Percentiles rank a stretch among this genome's conserved stretches.
Conservation (phyloP, 768 basidiomycete genomes). For the Calocera cornea region DNA sequence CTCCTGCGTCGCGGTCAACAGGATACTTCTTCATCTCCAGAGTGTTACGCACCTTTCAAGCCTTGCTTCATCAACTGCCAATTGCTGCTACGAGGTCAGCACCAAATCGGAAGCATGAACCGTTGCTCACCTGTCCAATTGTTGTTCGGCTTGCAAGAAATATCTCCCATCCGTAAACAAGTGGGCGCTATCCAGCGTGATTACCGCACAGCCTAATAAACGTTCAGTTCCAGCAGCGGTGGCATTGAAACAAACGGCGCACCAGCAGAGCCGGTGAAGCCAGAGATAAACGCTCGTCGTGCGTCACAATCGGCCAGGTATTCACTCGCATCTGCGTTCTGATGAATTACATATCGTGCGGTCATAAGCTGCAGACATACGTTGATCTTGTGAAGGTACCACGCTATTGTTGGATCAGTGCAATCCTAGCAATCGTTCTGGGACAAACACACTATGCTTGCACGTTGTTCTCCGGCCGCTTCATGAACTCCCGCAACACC, state of each 20-base stretch:
- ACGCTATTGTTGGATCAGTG: conserved; percentile 33
- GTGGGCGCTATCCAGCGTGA: conserved; percentile 55
- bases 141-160: conserved; percentile 80
- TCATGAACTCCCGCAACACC: conserved; percentile 58
- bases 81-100: conserved; percentile 35
- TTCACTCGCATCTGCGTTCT: conserved; percentile 64
- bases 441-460: conserved; percentile 37
- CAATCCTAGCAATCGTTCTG: too few species aligned
- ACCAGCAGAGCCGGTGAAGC: conserved; percentile 92
- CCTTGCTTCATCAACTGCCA: conserved; percentile 95
- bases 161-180: conserved; percentile 95
- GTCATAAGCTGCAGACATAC: conserved; percentile 33
- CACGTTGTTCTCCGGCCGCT: conserved; percentile 37
- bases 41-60: conserved; percentile 42
- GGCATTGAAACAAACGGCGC: conserved; percentile 12
- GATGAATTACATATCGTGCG: background rate
- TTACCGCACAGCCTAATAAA: conserved; percentile 53
- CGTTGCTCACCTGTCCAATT: conserved; percentile 58
- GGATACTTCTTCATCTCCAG: conserved; percentile 12
- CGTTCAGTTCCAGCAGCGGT: background rate
- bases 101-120: background rate
- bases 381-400: conserved; percentile 86
- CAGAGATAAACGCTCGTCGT: conserved; percentile 76
- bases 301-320: conserved; percentile 76
- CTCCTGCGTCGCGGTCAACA: conserved; percentile 35